Evolutionary conservation across 73 alveolate genomes (phyloP).

Genomic region (Paramecium sonneborni): DNA sequence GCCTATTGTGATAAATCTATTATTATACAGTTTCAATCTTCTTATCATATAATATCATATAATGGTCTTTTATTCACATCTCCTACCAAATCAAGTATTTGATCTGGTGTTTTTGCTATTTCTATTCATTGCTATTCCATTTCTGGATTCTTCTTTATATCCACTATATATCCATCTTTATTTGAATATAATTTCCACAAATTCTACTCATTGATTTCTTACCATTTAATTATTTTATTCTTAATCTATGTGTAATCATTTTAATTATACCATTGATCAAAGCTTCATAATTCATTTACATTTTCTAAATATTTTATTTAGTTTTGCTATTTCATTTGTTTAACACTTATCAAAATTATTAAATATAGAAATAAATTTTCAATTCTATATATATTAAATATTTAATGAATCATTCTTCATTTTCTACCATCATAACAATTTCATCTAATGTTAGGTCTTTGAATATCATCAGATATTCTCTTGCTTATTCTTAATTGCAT

Average conservation of each 20-base stretch:
- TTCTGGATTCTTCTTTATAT: constrained; percentile 53
- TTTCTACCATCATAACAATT: neutral
- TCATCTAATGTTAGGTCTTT: neutral
- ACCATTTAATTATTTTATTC: neutral
- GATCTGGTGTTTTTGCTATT: constrained; percentile 11
- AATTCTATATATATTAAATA: neutral
- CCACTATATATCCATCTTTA: constrained; percentile 21
- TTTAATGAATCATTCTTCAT: neutral
- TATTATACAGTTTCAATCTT: constrained; percentile 20
- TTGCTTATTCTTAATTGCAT: neutral
- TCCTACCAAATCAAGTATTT: neutral
- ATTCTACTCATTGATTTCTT: constrained; percentile 1
- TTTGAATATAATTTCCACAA: constrained; percentile 13
- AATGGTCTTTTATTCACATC: constrained; percentile 17
- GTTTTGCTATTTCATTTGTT: too few species aligned
- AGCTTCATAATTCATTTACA: neutral
- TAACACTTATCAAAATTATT: too few species aligned
- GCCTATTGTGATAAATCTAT: neutral
- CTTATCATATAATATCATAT: constrained; percentile 51
- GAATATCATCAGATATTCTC: neutral
- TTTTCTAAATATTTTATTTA: neutral
- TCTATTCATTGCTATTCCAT: constrained; percentile 1
- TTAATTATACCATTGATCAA: neutral
- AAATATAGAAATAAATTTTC: too few species aligned
- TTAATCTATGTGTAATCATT: neutral